Conservation (phyloP, 1,139 yeast species). For the Taphrina wiesneri region DNA sequence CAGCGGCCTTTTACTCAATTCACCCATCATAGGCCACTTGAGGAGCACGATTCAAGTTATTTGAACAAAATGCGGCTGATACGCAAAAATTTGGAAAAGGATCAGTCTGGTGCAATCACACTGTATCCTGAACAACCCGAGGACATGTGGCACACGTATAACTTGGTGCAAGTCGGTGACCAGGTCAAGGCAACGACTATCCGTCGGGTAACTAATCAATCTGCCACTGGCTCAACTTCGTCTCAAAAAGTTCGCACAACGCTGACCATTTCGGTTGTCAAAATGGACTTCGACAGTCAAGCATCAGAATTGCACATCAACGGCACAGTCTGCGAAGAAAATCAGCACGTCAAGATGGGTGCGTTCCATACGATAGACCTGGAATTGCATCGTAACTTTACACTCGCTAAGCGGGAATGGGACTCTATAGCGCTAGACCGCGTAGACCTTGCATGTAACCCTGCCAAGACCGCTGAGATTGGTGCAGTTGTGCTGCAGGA, state of each 20-base stretch:
- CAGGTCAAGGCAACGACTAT: conserved; percentile 53
- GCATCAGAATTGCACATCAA: conserved; percentile 76
- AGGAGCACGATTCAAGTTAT: too few species aligned
- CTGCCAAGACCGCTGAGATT: conserved; percentile 81
- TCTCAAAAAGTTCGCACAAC: conserved; percentile 61
- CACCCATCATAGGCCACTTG: too few species aligned
- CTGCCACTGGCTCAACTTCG: conserved; percentile 46
- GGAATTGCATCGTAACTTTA: conserved; percentile 67
- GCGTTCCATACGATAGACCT: conserved; percentile 87
- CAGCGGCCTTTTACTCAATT: too few species aligned
- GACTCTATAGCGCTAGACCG: conserved; percentile 70
- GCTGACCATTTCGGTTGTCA: conserved; percentile 62
- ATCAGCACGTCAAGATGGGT: conserved; percentile 78
- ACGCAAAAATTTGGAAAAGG: conserved; percentile 57
- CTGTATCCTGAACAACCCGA: conserved; percentile 84
- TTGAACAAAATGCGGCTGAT: conserved; percentile 59
- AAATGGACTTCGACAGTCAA: conserved; percentile 73
- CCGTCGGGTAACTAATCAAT: conserved; percentile 48
- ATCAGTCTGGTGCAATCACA: conserved; percentile 64
- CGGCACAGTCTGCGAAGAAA: conserved; percentile 73
- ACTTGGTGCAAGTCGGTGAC: conserved; percentile 74
- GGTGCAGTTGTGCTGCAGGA: conserved; percentile 95
- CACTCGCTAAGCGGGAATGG: conserved; percentile 74
- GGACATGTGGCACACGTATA: conserved; percentile 86
- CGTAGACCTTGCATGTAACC: conserved; percentile 67